Evolutionary conservation across 306 rosid genomes (phyloP), one percentile per base, ranked within the genome.

Genomic region (Cicer chorassanicum): DNA sequence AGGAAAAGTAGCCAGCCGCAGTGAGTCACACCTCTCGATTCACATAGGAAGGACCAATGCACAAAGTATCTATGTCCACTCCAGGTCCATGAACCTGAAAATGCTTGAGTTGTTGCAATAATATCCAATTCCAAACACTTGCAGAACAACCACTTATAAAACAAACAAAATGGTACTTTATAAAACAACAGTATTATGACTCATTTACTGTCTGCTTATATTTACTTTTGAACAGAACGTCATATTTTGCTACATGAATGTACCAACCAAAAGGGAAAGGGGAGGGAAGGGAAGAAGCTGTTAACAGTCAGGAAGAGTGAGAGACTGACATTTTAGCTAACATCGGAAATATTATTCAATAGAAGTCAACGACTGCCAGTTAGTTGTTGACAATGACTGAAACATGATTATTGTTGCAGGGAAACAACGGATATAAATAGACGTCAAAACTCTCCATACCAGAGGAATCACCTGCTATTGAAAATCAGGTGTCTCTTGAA

Each of bases 31-130:
- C 97, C 95, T 89, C 97, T 63, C 96, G 91, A 76, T 82, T 88
- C 73, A 92, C 93, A 81, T 92, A 92, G 7, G 97, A 89, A 69
- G 97, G 97, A 63, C 97, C 97, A 80, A 92, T 85, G 88, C 97
- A 92, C 64, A 92, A 72, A 61, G 97, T 84, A 69, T 89, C 97
- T 40, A 92, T 87, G 84, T 92, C 97, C 70, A 87, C 87, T 75
- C 92, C 97, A 54, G 97, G 97, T 70, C 97, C 97, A 82, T 88
- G 93, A 59, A 92, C 97, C 97, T 92, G 88, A 65, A 85, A 83
- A 78, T n/a, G 44, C 73, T 72, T 10, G 48, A 44, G 49, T 60
- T 21, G 42, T 76, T 40, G 70, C 63, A n/a, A 75, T 39, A 53
- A 53, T 73, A 70, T 46, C 29, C 68, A 61, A 46, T 67, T 46